A percentile compares a stretch with the other conserved stretches of the same genome.
Evolutionary conservation across 1,284 basidiomycete genomes (phyloP).

Genomic region (Mycena sp.): DNA sequence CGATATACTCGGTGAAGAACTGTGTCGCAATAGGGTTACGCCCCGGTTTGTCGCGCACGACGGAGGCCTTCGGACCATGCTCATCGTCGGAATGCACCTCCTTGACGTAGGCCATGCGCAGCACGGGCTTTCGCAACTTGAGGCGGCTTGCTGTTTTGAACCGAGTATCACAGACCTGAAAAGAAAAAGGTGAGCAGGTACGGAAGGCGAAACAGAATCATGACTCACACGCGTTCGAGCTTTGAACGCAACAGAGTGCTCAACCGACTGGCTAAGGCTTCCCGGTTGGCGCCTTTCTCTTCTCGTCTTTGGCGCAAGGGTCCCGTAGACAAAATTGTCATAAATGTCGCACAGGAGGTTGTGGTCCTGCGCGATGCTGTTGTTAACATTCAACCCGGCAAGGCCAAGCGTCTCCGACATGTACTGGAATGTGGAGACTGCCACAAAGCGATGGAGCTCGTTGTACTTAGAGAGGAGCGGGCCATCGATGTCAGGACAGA

Average conservation of each 20-base stretch:
- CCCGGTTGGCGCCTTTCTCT: slow-evolving; percentile 6
- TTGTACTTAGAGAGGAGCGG: slow-evolving; percentile 9
- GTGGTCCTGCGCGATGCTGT: neutral
- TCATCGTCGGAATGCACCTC: slow-evolving; percentile 16
- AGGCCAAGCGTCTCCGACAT: slow-evolving; percentile 1
- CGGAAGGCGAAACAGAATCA: neutral
- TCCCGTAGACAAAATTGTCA: slow-evolving; percentile 2
- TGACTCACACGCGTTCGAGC: slow-evolving; percentile 2
- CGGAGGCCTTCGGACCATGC: neutral
- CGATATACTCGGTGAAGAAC: neutral
- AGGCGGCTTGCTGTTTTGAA: slow-evolving; percentile 6
- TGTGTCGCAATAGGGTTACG: neutral
- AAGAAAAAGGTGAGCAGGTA: neutral
- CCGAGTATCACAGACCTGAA: neutral
- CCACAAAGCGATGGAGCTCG: slow-evolving; percentile 13
- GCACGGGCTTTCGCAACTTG: slow-evolving; percentile 4
- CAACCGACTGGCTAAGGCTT: neutral
- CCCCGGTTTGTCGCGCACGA: slow-evolving; percentile 5
- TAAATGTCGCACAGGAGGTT: neutral
- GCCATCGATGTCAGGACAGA: slow-evolving; percentile 10
- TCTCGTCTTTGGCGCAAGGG: slow-evolving; percentile 3
- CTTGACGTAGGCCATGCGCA: slow-evolving; percentile 1
- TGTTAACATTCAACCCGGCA: neutral
- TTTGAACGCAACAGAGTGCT: neutral
- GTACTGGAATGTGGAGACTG: slow-evolving; percentile 1